Evolutionary conservation across 768 basidiomycete species (phyloP), one percentile per base, ranked within the genome.

Genomic region (Suillus ampliporus): DNA sequence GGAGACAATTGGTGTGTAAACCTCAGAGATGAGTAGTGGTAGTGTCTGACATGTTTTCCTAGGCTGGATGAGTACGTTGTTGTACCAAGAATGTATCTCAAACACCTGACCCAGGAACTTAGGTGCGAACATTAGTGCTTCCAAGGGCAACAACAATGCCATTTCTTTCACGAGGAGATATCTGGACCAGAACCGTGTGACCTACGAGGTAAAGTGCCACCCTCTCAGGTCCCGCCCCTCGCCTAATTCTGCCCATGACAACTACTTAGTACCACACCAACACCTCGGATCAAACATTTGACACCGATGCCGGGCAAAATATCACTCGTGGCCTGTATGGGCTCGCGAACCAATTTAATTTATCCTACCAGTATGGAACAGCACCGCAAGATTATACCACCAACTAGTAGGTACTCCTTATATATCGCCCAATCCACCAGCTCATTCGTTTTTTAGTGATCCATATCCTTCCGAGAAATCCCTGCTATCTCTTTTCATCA

Each of bases 1-100:
- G 89, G 95, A 97, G 77, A 97, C 95, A 13, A 79, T 96, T 58
- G 94, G 92, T 90, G 52, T 11, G 84, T 57, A 17, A 14, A n/a
- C 19, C 48, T 31, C 34, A 26, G 4, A 21, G 2, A 26, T 23
- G 21, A 14, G 13, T n/a, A 37, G 4, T 28, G 34, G 21, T 52
- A 1, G n/a, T n/a, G n/a, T 43, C 31, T 23, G 31, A 28, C 38
- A 28, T 60, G 43, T 48, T 15, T 46, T 51, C 51, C 28, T 37
- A 73, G 76, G 89, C 10, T 93, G 87, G 85, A 77, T 91, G 80
- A 89, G 90, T 89, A 68, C 44, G 80, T 74, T 57, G 15, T 40
- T 26, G 4, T 34, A 21, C 17, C 11, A 48, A 31, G n/a, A 46
- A 17, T 26, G 5, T 56, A 26, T 11, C 19, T 28, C 10, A 17